Base-by-base conservation (phyloP, 306 rosid genomes). In the Malus sylvestris region DNA sequence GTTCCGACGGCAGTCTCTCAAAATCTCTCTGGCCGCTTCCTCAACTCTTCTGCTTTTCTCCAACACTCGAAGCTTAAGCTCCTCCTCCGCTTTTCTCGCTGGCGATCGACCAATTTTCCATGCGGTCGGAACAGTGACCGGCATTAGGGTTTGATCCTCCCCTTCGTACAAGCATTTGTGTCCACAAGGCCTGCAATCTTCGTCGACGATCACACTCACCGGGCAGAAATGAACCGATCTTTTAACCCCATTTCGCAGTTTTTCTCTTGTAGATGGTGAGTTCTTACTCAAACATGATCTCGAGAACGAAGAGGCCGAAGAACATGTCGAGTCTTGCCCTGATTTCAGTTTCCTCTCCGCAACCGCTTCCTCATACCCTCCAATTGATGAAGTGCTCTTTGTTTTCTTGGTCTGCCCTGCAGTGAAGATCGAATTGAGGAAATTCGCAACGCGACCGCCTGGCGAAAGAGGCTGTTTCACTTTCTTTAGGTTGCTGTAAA, bases 381-480 rank as follows among this genome's bases (percentile, higher is more conserved):
- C 80, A 35, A 67, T 12, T 18, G 86, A 78, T 3, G 85, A 15
- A 0, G 68, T 8, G 18, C 46, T 71, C 73, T 74, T 84, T 3
- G 79, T 33, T 81, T 80, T 88, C 79, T 81, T 89, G 0, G 78
- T 14, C 22, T 70, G 74, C 51, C 82, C 86, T 6, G 87, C 22
- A 0, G 88, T 70, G 62, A 96, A 91, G 8, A 96, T 85, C 30
- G 91, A 87, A 67, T 89, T 96, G 3, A 96, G 76, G 60, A 96
- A 96, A 79, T 14, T 93, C 3, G 91, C 83, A 40, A 96, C 86
- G 33, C 75, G 87, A 0, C 92, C 97, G 2, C 98, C 98, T 0
- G 98, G 98, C 0, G 99, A 96, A 2, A 91, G 93, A 0, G 99
- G 98, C 15, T 91, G 97, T 75, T 96, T 96, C 90, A 92, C 89